Conservation (phyloP, 2,329 filamentous ascomycete genomes). For the Epichloe sylvatica region DNA sequence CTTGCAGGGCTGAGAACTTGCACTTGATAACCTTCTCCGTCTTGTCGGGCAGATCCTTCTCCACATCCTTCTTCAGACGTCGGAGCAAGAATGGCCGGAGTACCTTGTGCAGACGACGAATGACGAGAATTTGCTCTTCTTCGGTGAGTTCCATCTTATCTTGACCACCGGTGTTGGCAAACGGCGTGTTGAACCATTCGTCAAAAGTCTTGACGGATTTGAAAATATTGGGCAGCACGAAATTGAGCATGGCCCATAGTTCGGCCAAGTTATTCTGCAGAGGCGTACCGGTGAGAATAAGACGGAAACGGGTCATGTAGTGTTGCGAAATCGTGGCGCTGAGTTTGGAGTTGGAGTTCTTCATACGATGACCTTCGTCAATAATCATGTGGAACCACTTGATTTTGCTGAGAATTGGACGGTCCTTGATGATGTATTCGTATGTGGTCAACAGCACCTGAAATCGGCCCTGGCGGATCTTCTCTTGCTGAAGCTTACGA, state of each 20-base stretch:
- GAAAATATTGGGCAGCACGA: constrained; percentile 95
- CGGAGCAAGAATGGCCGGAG: constrained; percentile 91
- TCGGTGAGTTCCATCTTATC: constrained; percentile 98
- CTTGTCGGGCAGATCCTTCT: constrained; percentile 97
- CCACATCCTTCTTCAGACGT: constrained; percentile 98
- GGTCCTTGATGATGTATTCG: constrained; percentile 99
- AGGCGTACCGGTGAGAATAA: constrained; percentile 94
- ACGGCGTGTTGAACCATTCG: constrained; percentile 99
- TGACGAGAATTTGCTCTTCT: constrained; percentile 98
- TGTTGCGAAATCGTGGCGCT: constrained; percentile 90
- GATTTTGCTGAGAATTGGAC: constrained; percentile 88
- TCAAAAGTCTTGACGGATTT: constrained; percentile 98
- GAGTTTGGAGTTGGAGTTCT: constrained; percentile 92
- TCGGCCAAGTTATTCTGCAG: constrained; percentile 94
- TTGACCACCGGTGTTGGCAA: constrained; percentile 93
- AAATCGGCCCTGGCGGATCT: constrained; percentile 88
- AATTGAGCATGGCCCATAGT: constrained; percentile 96
- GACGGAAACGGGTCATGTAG: constrained; percentile 85
- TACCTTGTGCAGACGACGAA: constrained; percentile 96
- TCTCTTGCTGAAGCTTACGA: constrained; percentile 81
- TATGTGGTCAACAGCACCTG: constrained; percentile 95
- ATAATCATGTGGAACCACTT: constrained; percentile 99
- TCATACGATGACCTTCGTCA: constrained; percentile 98
- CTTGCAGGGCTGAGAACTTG: constrained; percentile 88
- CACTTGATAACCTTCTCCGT: constrained; percentile 99